Percentiles rank a stretch among this genome's conserved stretches.
Conservation (phyloP, 2,329 filamentous ascomycete species). For the Exophiala bonariae region DNA sequence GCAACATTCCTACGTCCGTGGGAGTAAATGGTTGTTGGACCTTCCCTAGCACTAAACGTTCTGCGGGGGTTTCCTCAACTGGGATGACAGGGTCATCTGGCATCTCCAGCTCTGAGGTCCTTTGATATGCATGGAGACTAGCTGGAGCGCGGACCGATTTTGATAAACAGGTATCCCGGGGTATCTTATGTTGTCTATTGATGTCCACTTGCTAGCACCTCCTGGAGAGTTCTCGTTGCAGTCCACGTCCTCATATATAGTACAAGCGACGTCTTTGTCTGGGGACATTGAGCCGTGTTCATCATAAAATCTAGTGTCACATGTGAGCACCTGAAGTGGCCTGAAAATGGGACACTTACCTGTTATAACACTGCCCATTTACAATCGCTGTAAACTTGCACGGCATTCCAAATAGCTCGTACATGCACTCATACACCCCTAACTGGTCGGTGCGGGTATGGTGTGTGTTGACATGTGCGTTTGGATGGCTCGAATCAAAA, state of each 20-base stretch:
- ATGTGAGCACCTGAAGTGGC: conserved; percentile 5
- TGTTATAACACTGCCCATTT: conserved; percentile 15
- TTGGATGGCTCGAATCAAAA: too few species aligned
- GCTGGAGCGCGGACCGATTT: neutral
- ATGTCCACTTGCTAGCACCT: neutral
- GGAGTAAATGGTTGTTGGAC: too few species aligned
- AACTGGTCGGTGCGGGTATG: neutral
- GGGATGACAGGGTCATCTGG: too few species aligned
- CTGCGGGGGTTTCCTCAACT: too few species aligned
- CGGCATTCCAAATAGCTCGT: conserved; percentile 10
- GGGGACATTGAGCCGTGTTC: conserved; percentile 16
- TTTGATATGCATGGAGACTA: too few species aligned
- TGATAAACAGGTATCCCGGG: conserved; percentile 15
- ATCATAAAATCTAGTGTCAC: conserved; percentile 6
- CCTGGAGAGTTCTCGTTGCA: conserved; percentile 11
- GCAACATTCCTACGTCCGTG: too few species aligned
- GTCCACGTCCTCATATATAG: conserved; percentile 12
- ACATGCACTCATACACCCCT: conserved; percentile 17
- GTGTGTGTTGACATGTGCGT: neutral
- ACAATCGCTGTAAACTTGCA: conserved; percentile 15
- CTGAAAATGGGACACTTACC: conserved; percentile 11
- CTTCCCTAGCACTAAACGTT: too few species aligned
- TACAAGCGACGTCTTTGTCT: conserved; percentile 17
- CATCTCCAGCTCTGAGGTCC: too few species aligned
- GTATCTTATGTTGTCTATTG: conserved; percentile 3